phyloP scores from a whole-genome alignment of 1,139 yeast species.

The Zygosaccharomyces sapae region DNA sequence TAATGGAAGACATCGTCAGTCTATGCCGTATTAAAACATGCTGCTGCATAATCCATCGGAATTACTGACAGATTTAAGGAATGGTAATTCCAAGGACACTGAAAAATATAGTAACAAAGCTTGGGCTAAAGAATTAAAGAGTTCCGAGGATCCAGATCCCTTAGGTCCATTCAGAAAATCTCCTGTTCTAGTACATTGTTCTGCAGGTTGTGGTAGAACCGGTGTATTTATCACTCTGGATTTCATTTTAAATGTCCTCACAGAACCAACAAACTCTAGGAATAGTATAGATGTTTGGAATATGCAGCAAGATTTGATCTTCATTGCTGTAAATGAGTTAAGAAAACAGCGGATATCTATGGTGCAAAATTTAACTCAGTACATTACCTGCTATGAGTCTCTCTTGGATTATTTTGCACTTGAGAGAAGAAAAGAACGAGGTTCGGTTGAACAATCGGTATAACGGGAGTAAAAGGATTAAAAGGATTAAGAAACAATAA shows the following conservation, averaged over 20 bases:
- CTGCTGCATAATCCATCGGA: constrained; percentile 27
- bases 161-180: constrained; percentile 13
- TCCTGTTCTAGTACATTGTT: constrained; percentile 72
- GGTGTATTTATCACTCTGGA: constrained; percentile 82
- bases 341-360: constrained; percentile 72
- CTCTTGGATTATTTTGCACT: constrained; percentile 37
- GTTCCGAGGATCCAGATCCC: constrained; percentile 19
- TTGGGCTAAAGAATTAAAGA: constrained; percentile 9
- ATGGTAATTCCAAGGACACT: constrained; percentile 15
- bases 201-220: constrained; percentile 91
- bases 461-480: too few relatives aligned
- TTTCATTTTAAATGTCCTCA: constrained; percentile 49
- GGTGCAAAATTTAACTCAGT: constrained; percentile 80
- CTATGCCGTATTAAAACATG: constrained; percentile 49
- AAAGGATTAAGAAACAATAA: too few relatives aligned
- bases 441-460: too few relatives aligned
- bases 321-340: constrained; percentile 44
- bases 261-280: constrained; percentile 24
- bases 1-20: constrained; percentile 48
- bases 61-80: constrained; percentile 18
- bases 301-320: constrained; percentile 36
- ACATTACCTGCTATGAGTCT: constrained; percentile 65
- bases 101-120: constrained; percentile 7
- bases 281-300: constrained; percentile 38
- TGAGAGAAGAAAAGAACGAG: too few relatives aligned